Evolutionary conservation across 192 early-diverging fungal genomes (phyloP), one percentile per base, ranked within the genome.

Genomic region (Podila minutissima): DNA sequence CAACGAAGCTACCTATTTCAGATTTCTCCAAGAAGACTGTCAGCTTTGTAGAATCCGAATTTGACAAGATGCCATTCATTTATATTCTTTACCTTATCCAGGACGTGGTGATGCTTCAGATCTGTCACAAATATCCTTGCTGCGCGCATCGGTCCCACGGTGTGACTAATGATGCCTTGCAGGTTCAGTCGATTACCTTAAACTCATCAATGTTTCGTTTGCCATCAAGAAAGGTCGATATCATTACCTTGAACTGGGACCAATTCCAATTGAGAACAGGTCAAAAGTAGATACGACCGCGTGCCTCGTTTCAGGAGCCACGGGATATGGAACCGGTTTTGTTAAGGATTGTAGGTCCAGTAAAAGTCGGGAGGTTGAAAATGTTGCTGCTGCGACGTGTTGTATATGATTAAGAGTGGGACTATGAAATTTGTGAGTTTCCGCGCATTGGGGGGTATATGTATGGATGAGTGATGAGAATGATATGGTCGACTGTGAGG

Each of bases 71-170:
- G 10, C 15, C 11, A 59, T 11, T 59, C 57, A 59, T 22, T 26
- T 7, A 20, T 8, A 20, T 12, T 41, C 19, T 46, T 69, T 87
- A 87, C 87, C 69, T 87, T 89, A 26, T 88, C 85, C 20, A 94
- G 89, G 38, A 94, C 71, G 9, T 83, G 66, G 66, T 91, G 90
- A 32, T 90, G 83, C 64, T 91, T 89, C 33, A 97, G 79, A 64
- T 98, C 97, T 67, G 91, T 89, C 29, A 96, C 90, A 88, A 98
- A 98, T 59, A 96, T 96, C 82, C 93, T 95, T 32, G 96, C 94
- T 11, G 97, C 95, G 29, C 96, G 91, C 96, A 97, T 98, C 12
- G 97, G 97, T 24, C 97, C 97, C 26, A 98, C 95, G 3, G 93
- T 94, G 73, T 95, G 92, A 67, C 93, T 85, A 82, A 13, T 17